A percentile compares a stretch with the other conserved stretches of the same genome.
Evolutionary conservation across 2,329 filamentous ascomycete species (phyloP).

Genomic region (Mycosphaerella arachidis): DNA sequence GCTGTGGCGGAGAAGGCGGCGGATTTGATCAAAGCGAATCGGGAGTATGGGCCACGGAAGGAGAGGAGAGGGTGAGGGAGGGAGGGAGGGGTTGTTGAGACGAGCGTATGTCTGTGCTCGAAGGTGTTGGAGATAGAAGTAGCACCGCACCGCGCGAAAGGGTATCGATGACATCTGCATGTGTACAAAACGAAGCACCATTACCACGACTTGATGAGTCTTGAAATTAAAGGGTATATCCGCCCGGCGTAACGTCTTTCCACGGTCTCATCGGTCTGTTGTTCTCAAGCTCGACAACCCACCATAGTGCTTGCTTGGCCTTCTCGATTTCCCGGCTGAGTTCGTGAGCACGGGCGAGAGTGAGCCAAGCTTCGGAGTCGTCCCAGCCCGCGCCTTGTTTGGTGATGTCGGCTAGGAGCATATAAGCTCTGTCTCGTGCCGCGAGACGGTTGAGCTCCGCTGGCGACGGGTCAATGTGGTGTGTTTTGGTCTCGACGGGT

Average conservation of each 20-base stretch:
- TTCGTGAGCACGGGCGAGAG: conserved; percentile 81
- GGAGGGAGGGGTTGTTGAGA: neutral
- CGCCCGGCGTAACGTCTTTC: conserved; percentile 49
- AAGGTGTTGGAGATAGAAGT: too few species aligned
- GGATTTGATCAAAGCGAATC: neutral
- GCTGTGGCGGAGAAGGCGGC: conserved; percentile 6
- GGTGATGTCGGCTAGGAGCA: conserved; percentile 74
- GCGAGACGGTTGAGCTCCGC: conserved; percentile 78
- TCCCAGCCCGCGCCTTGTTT: conserved; percentile 88
- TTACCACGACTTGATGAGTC: neutral
- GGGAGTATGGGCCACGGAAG: too few species aligned
- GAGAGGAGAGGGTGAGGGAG: neutral
- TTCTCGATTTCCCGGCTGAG: conserved; percentile 79
- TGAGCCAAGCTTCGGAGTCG: conserved; percentile 87
- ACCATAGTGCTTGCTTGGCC: conserved; percentile 91
- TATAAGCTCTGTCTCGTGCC: conserved; percentile 82
- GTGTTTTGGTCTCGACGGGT: conserved; percentile 6
- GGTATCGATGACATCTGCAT: neutral
- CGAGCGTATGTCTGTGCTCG: too few species aligned
- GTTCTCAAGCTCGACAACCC: conserved; percentile 94
- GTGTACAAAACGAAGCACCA: neutral
- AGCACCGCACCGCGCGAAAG: neutral
- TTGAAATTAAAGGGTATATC: conserved; percentile 24
- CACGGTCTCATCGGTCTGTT: conserved; percentile 73
- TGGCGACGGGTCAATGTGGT: conserved; percentile 45